A percentile compares a stretch with the other conserved stretches of the same genome.
phyloP scores from a whole-genome alignment of 495 filamentous ascomycete species.

The Aspergillus affinis region DNA sequence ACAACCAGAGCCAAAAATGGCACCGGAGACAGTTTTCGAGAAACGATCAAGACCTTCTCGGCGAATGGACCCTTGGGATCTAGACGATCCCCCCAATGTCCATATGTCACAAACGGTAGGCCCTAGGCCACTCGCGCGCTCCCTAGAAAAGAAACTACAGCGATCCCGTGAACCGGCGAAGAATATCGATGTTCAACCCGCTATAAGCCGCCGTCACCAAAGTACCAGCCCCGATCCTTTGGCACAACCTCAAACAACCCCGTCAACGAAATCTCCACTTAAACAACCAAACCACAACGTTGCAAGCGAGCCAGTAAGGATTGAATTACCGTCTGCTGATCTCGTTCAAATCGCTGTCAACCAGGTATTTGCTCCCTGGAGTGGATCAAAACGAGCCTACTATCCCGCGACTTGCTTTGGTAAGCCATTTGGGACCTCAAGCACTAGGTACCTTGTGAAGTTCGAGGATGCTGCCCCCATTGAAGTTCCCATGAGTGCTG shows the following conservation, averaged over 20 bases:
- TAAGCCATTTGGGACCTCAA: conserved; percentile 35
- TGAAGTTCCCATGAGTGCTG: conserved; percentile 40
- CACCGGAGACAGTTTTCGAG: conserved; percentile 16
- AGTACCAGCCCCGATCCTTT: conserved; percentile 6
- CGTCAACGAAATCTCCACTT: conserved; percentile 12
- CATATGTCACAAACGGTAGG: conserved; percentile 28
- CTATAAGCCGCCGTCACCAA: conserved; percentile 12
- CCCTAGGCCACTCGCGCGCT: conserved; percentile 12
- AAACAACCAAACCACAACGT: conserved; percentile 4
- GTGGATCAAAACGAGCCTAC: conserved; percentile 47
- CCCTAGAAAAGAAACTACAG: conserved; percentile 16
- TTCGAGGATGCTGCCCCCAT: conserved; percentile 47
- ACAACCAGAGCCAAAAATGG: conserved; percentile 12
- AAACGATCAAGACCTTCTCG: conserved; percentile 27
- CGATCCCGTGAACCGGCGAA: conserved; percentile 10
- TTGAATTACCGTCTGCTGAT: conserved; percentile 2
- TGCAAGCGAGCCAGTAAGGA: neutral
- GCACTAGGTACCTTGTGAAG: conserved; percentile 43
- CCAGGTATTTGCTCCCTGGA: conserved; percentile 53
- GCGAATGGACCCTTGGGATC: conserved; percentile 36
- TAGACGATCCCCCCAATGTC: conserved; percentile 35
- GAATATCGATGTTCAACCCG: conserved; percentile 8
- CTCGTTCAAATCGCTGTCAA: conserved; percentile 37
- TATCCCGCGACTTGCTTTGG: conserved; percentile 53
- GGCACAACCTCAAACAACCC: neutral